These are phyloP conservation scores for Pichiaceae sp. DNA, from an alignment of 1,139 yeast species.

Conservation along the genomic window DNA sequence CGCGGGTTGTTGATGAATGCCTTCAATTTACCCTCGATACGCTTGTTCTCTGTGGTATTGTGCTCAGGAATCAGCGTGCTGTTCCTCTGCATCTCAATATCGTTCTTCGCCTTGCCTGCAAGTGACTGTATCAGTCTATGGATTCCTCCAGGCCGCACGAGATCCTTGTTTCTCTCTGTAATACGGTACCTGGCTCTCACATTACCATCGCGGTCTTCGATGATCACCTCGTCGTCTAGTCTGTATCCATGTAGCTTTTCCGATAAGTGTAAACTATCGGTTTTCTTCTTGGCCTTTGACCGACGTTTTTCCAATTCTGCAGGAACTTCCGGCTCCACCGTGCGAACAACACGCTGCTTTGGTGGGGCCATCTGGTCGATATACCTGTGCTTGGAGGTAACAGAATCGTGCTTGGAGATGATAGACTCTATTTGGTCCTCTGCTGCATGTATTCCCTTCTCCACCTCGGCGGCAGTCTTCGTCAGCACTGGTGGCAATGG, in stretches of 20 bases:
- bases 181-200: constrained; percentile 74
- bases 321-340: not conserved
- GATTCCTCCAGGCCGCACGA: not conserved
- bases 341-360: not conserved
- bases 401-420: not conserved
- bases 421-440: not conserved
- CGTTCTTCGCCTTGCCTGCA: constrained; percentile 1
- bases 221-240: constrained; percentile 63
- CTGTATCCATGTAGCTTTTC: constrained; percentile 39
- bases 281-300: not conserved
- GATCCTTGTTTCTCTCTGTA: constrained; percentile 26
- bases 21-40: constrained; percentile 1
- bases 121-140: not conserved
- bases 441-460: not conserved
- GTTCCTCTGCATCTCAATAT: not conserved
- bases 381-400: not conserved
- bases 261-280: constrained; percentile 5
- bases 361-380: not conserved
- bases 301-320: not conserved
- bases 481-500: not conserved
- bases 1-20: constrained; percentile 2
- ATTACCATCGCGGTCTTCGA: constrained; percentile 91
- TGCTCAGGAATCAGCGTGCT: constrained; percentile 1
- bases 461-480: not conserved
- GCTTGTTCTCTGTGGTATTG: constrained; percentile 1